Evolutionary conservation across 1,284 basidiomycete species (phyloP), one percentile per base, ranked within the genome.

Genomic region (Erythrobasidium hasegawianum): DNA sequence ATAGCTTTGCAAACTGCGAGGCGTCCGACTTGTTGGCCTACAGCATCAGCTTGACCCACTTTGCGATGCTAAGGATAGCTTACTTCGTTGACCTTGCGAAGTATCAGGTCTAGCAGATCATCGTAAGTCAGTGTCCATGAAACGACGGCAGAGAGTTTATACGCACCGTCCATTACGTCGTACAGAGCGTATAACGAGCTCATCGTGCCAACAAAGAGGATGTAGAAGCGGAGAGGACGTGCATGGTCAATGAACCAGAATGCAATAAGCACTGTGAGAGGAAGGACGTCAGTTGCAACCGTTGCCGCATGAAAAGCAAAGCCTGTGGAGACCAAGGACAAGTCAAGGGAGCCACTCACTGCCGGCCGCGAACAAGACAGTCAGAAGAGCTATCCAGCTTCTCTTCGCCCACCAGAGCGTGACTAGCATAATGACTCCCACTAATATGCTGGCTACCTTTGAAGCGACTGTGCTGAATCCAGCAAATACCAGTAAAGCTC

Each of bases 141-240:
- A n/a, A n/a, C n/a, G n/a, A n/a, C n/a, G n/a, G n/a, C n/a, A n/a
- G n/a, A n/a, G n/a, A n/a, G n/a, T 11, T 50, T 40, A 10, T 39
- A 67, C 75, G 68, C 41, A 76, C 68, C 71, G 85, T 89, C 89
- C 60, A 91, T 81, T 64, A 94, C 86, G 73, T 94, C 90, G 89
- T 90, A 94, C 16, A 87, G 80, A 45, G 84, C 84, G 74, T 95
- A 94, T 78, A 95, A 81, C 76, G 88, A 88, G 8, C 86, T 89
- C 91, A 94, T 94, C 71, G 94, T 89, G n/a, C 93, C 94, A 61
- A 96, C 85, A 78, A 97, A 97, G 10, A 97, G 80, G 22, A 97
- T 83, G 83, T 94, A 74, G 74, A 80, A 83, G 2, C 80, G 74
- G 57, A 91, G 79, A 0, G 88, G 88, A 9, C 84, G 80, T 1